phyloP scores from a whole-genome alignment of 164 flowering plant genomes.

The Annona squamosa region DNA sequence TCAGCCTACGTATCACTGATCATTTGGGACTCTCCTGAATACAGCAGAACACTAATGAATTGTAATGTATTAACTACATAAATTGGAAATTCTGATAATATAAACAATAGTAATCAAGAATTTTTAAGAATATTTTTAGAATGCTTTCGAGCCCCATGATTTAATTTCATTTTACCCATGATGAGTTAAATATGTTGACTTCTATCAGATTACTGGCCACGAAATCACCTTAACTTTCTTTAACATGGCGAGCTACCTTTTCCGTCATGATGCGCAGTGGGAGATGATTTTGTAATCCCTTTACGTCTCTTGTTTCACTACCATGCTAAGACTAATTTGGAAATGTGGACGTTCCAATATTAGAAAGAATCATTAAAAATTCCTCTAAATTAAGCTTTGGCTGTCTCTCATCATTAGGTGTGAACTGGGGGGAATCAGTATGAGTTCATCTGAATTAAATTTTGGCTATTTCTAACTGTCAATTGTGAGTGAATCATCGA shows the following conservation, averaged over 20 bases:
- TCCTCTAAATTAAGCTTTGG: not conserved
- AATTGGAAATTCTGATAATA: too few relatives aligned
- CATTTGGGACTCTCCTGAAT: too few relatives aligned
- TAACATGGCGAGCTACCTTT: not conserved
- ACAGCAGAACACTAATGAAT: too few relatives aligned
- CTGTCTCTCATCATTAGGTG: too few relatives aligned
- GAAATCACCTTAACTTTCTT: not conserved
- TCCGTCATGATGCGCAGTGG: not conserved
- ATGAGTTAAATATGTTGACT: too few relatives aligned
- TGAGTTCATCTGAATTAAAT: not conserved
- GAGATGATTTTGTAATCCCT: not conserved
- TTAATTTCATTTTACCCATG: too few relatives aligned
- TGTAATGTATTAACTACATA: too few relatives aligned
- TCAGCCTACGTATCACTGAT: too few relatives aligned
- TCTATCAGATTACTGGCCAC: not conserved
- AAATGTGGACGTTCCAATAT: not conserved
- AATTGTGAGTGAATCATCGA: too few relatives aligned
- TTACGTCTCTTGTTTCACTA: not conserved
- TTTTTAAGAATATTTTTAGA: too few relatives aligned
- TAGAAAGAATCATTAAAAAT: not conserved
- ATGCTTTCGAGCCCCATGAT: too few relatives aligned
- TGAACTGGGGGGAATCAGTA: not conserved
- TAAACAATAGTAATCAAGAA: too few relatives aligned
- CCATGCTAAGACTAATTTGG: not conserved
- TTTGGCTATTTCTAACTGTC: not conserved